These are phyloP conservation scores for Hygrocybe coccinea DNA, from an alignment of 768 basidiomycete genomes.

Conservation along the genomic window DNA sequence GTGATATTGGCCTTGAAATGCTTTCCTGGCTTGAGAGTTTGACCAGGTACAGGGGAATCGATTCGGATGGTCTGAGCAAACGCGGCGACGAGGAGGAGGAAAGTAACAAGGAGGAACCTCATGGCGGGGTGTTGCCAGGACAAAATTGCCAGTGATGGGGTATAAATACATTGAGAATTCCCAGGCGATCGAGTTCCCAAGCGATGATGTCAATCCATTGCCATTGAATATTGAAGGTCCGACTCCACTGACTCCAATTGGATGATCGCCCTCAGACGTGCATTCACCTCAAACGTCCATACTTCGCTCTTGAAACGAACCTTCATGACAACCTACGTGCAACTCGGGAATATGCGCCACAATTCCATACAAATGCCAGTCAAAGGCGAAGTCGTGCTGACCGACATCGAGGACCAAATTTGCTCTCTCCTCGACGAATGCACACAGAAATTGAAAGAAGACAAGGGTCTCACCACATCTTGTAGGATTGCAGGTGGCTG, in stretches of 20 bases:
- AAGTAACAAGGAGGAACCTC: background rate
- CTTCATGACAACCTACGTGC: background rate
- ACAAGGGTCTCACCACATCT: slow-evolving; percentile 50
- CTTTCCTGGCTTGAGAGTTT: background rate
- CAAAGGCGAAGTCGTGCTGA: slow-evolving; percentile 49
- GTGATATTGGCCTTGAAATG: background rate
- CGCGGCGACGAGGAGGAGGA: background rate
- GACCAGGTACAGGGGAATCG: background rate
- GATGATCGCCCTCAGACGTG: no score
- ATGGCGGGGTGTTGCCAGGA: background rate
- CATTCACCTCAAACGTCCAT: background rate
- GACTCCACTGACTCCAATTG: no score
- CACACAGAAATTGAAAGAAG: slow-evolving; percentile 48
- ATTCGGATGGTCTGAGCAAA: background rate
- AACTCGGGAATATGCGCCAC: background rate
- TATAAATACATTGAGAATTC: no score
- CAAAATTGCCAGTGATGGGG: no score
- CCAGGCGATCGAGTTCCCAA: no score
- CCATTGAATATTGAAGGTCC: no score
- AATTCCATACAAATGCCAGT: slow-evolving; percentile 19
- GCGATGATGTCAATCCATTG: no score
- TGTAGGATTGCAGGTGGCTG: slow-evolving; percentile 97
- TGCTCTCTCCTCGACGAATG: slow-evolving; percentile 81
- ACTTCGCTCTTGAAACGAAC: slow-evolving; percentile 11
- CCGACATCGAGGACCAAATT: slow-evolving; percentile 61